Base-by-base conservation (phyloP, 257 asterid genomes). In the Scutellaria barbata region DNA sequence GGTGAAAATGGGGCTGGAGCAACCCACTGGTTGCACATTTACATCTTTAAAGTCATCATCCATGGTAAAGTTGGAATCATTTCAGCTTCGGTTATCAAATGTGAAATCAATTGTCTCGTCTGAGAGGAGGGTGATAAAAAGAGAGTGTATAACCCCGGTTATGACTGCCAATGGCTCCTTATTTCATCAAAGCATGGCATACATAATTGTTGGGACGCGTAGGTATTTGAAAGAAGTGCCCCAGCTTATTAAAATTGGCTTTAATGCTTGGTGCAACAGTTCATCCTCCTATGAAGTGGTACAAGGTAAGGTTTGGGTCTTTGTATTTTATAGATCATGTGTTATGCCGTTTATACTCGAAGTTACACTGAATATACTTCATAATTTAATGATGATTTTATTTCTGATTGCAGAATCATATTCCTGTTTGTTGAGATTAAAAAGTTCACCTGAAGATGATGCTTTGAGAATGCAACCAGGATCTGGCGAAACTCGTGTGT, bases 391-490 rank as follows among this genome's bases (percentile, higher is more conserved):
- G 25, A 9, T 20, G n/a, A 33, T 50, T 40, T 63, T 64, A 59
- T 40, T 77, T 63, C 35, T 63, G 30, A 16, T 54, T 48, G 46
- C 89, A 95, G 99, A 89, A 85, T 83, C 92, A 41, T 90, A 92
- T 79, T 80, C 89, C 47, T 95, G 99, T 81, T 80, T 83, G 45
- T 73, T 95, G 90, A 86, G 93, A 79, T 76, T 92, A 75, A 95
- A 95, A 81, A 95, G 96, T 68, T 86, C 86, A 50, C 85, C 92
- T 43, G 96, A 89, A 73, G 95, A 87, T 70, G 97, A 92, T 69
- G 84, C 83, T 42, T 85, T 90, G 69, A 89, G 88, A 82, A 86
- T 95, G 97, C 98, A 84, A 79, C 92, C 99, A 65, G 99, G 97
- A 82, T 89, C 99, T 43, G 95, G 96, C 25, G 99, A 95, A 89